phyloP scores from a whole-genome alignment of 768 basidiomycete genomes.

The Xerocomus brunneocitrinus region DNA sequence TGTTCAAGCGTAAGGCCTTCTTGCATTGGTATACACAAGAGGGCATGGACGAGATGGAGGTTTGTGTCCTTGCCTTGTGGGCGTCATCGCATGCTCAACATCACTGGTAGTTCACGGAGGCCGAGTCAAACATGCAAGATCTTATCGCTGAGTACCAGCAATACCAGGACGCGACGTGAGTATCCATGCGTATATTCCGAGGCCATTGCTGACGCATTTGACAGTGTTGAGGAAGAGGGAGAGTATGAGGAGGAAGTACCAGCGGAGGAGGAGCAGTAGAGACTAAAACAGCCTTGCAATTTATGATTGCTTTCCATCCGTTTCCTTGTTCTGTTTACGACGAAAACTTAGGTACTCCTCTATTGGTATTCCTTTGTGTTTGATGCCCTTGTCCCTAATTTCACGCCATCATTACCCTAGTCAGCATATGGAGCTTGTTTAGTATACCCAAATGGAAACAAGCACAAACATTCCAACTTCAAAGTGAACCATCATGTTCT shows the following conservation, averaged over 20 bases:
- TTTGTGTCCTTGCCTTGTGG: slow-evolving; percentile 22
- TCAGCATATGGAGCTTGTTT: slow-evolving; percentile 14
- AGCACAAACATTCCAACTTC: slow-evolving; percentile 3
- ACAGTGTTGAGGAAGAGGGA: slow-evolving; percentile 78
- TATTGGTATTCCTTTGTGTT: slow-evolving; percentile 31
- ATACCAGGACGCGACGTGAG: slow-evolving; percentile 91
- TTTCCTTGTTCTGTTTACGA: slow-evolving; percentile 24
- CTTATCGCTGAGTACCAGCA: slow-evolving; percentile 97
- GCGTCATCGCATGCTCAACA: slow-evolving; percentile 1
- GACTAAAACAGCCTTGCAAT: slow-evolving; percentile 19
- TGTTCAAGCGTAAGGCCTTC: slow-evolving; percentile 99
- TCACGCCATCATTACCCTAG: slow-evolving; percentile 31
- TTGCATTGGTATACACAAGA: slow-evolving; percentile 99
- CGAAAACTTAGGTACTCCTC: slow-evolving; percentile 34
- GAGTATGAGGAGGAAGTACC: slow-evolving; percentile 82
- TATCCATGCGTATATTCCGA: slow-evolving; percentile 14
- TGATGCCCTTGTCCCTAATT: slow-evolving; percentile 30
- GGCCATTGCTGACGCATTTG: slow-evolving; percentile 10
- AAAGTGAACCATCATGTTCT: not conserved
- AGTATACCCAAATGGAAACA: slow-evolving; percentile 1
- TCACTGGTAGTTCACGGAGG: slow-evolving; percentile 77
- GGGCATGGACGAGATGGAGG: slow-evolving; percentile 99
- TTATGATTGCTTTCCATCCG: slow-evolving; percentile 13
- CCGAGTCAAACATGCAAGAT: slow-evolving; percentile 99
- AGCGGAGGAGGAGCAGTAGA: slow-evolving; percentile 55